phyloP scores from a whole-genome alignment of 805 yeast genomes.

The Wickerhamomyces sydowiorum region DNA sequence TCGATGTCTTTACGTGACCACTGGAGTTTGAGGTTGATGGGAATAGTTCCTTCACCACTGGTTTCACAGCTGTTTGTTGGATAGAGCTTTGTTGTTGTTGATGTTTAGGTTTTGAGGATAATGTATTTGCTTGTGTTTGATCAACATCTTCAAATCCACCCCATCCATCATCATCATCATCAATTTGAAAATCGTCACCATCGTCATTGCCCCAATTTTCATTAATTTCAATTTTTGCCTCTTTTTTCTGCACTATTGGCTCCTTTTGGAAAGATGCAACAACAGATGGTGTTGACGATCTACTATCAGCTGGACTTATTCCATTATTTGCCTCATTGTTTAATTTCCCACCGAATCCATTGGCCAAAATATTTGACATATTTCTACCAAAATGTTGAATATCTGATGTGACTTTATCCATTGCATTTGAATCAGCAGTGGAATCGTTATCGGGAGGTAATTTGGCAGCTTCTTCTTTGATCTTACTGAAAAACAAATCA shows the following conservation, averaged over 20 bases:
- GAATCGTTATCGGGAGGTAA: constrained; percentile 23
- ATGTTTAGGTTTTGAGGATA: background rate
- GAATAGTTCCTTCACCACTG: constrained; percentile 14
- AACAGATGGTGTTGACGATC: constrained; percentile 17
- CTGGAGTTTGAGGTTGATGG: background rate
- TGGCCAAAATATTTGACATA: constrained; percentile 12
- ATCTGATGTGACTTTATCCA: constrained; percentile 19
- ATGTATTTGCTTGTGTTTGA: background rate
- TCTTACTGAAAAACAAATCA: constrained; percentile 50
- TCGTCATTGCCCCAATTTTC: constrained; percentile 7
- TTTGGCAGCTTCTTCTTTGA: constrained; percentile 40
- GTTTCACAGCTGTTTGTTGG: constrained; percentile 7
- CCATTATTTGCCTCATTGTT: constrained; percentile 8
- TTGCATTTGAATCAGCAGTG: constrained; percentile 20
- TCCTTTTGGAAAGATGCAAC: constrained; percentile 9
- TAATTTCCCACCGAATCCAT: constrained; percentile 20
- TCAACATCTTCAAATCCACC: constrained; percentile 10
- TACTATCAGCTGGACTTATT: constrained; percentile 10
- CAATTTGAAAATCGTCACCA: constrained; percentile 10
- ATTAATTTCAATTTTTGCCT: background rate
- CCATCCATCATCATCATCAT: constrained; percentile 18
- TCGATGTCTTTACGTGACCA: background rate
- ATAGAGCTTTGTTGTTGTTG: too few relatives aligned
- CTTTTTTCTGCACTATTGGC: background rate
- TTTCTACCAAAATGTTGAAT: constrained; percentile 20